These are phyloP conservation scores for Piper longum DNA, from an alignment of 164 flowering plant species.

Conservation along the genomic window DNA sequence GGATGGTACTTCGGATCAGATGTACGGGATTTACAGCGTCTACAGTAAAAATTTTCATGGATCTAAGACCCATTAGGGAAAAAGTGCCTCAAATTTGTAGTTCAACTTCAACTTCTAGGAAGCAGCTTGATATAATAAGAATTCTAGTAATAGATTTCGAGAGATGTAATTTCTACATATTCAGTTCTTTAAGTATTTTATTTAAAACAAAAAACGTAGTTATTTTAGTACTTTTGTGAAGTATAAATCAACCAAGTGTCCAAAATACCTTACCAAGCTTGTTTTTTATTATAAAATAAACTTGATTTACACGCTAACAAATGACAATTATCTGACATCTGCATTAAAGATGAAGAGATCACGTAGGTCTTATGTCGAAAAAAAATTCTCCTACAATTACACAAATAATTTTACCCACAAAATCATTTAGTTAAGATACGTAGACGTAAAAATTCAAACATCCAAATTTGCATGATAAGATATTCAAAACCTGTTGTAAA, in stretches of 20 bases:
- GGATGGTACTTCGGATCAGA: slow-evolving; percentile 5
- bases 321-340: slow-evolving; percentile 40
- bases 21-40: slow-evolving; percentile 42
- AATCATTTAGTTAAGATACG: not conserved
- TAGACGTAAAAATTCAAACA: no score
- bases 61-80: slow-evolving; percentile 61
- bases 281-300: no score
- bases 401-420: not conserved
- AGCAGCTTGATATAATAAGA: not conserved
- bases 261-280: no score
- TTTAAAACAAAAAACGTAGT: no score
- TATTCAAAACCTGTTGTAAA: slow-evolving; percentile 26
- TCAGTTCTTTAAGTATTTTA: no score
- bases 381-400: slow-evolving; percentile 54
- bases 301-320: not conserved
- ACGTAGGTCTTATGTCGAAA: slow-evolving; percentile 84
- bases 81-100: not conserved
- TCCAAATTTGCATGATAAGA: not conserved
- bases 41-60: slow-evolving; percentile 84
- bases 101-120: not conserved
- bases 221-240: no score
- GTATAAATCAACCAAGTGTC: no score
- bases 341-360: slow-evolving; percentile 80
- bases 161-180: no score
- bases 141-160: no score